A percentile compares a stretch with the other conserved stretches of the same genome.
Evolutionary conservation across 352 stramenopile species (phyloP).

Genomic region (Albugo candida): DNA sequence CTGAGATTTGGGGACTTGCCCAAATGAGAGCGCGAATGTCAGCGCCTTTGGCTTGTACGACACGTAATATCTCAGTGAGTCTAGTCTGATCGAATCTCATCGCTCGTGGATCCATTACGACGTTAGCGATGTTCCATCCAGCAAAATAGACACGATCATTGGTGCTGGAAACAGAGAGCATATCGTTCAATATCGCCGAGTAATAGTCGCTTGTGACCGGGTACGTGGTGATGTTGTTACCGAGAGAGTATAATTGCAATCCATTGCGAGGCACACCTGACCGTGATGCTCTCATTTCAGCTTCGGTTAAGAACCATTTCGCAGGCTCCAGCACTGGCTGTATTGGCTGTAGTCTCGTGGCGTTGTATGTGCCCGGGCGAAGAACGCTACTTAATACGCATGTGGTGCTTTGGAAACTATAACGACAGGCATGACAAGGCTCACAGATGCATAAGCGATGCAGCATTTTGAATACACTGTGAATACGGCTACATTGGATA

Average conservation of each 20-base stretch:
- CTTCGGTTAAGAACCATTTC: slow-evolving; percentile 37
- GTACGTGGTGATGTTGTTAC: slow-evolving; percentile 29
- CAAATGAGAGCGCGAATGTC: slow-evolving; percentile 37
- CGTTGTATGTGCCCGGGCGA: neutral
- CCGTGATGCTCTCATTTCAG: slow-evolving; percentile 28
- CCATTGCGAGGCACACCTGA: slow-evolving; percentile 19
- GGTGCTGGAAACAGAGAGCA: slow-evolving; percentile 11
- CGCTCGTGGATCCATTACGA: slow-evolving; percentile 24
- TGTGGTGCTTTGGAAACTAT: neutral
- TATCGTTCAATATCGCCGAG: slow-evolving; percentile 21
- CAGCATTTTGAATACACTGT: no score
- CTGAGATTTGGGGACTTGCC: slow-evolving; percentile 15
- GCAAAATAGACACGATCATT: slow-evolving; percentile 28
- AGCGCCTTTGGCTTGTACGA: slow-evolving; percentile 14
- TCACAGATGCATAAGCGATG: slow-evolving; percentile 4
- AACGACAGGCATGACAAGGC: slow-evolving; percentile 2
- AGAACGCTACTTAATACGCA: no score
- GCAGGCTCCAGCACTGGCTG: slow-evolving; percentile 26
- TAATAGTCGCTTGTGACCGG: slow-evolving; percentile 25
- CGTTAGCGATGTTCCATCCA: slow-evolving; percentile 40
- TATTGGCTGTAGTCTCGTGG: neutral
- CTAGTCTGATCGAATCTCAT: slow-evolving; percentile 7
- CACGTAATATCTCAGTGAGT: slow-evolving; percentile 10
- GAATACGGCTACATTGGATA: no score
- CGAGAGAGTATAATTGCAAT: slow-evolving; percentile 22